Evolutionary conservation across 345 rosid species (phyloP).

Genomic region (Dipteronia sinensis): DNA sequence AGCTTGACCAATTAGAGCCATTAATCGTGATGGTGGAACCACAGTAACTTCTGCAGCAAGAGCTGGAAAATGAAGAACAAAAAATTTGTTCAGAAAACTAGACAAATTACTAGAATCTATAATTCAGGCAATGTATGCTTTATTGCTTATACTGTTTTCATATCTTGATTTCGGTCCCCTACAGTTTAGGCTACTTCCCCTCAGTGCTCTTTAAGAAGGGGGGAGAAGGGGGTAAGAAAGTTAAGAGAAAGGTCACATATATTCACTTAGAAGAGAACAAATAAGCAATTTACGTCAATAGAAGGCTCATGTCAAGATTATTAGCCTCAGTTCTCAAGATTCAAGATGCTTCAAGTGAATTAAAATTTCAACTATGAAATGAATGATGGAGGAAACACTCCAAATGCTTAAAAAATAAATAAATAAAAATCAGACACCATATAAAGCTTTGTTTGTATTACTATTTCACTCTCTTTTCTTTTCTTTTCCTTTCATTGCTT

Average conservation of each 20-base stretch:
- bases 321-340: neutral
- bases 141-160: neutral
- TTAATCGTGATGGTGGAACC: slow-evolving; percentile 96
- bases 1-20: slow-evolving; percentile 98
- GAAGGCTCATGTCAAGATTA: neutral
- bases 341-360: neutral
- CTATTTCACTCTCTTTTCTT: neutral
- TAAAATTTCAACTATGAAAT: neutral
- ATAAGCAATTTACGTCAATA: neutral
- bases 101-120: slow-evolving; percentile 7
- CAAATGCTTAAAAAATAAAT: neutral
- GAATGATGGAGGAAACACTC: neutral
- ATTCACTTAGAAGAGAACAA: neutral
- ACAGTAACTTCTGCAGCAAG: slow-evolving; percentile 89
- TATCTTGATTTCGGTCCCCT: neutral
- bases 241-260: neutral
- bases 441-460: neutral
- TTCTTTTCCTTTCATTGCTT: neutral
- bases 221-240: neutral
- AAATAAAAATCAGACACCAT: neutral
- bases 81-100: neutral
- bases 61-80: slow-evolving; percentile 45
- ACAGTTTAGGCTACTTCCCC: neutral
- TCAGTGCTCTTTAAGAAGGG: neutral
- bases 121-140: neutral